Evolutionary conservation across 2,329 filamentous ascomycete species (phyloP), one percentile per base, ranked within the genome.

Genomic region (Fonsecaea pedrosoi): DNA sequence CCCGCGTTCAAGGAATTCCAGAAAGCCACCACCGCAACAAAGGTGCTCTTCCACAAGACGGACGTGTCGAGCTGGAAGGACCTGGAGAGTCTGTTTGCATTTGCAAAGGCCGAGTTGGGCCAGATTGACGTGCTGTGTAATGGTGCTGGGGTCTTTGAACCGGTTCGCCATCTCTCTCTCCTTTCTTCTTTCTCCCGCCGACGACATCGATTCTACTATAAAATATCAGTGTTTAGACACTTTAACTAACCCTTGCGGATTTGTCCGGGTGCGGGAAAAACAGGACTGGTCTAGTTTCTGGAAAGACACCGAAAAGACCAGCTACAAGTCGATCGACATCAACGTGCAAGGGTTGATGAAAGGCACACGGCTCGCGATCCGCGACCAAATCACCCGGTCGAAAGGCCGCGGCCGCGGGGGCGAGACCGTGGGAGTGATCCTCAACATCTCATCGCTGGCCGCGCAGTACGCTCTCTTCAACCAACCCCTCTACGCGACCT

Each of bases 301-400:
- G 60, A 3, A 62, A 75, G 0, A 74, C 75, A 62, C 60, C 30
- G 83, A 82, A 40, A 77, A 74, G 4, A 78, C 78, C 21, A 77
- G 80, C 63, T 84, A 84, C 69, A 77, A 78, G 32, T 54, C 77
- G 59, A 57, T 85, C 25, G 82, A 84, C 63, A 83, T 84, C 73
- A 84, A 84, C 66, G 65, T 85, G 56, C 82, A 80, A 0, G 83
- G 84, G 69, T 82, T 83, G 0, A 83, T 85, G 70, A 80, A 82
- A 59, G 77, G 78, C 9, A 84, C 82, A 1, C 82, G 84, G 64
- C 74, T 84, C n/a, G 82, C 82, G 1, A 80, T 84, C 53, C 75
- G 78, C 5, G 78, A 83, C 68, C 84, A 84, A 34, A 54, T 62
- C 48, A 62, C 45, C 7, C 37, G 60, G 32, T 62, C 60, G 9